Base-by-base conservation (phyloP, 2,329 filamentous ascomycete species). In the Claviceps africana region DNA sequence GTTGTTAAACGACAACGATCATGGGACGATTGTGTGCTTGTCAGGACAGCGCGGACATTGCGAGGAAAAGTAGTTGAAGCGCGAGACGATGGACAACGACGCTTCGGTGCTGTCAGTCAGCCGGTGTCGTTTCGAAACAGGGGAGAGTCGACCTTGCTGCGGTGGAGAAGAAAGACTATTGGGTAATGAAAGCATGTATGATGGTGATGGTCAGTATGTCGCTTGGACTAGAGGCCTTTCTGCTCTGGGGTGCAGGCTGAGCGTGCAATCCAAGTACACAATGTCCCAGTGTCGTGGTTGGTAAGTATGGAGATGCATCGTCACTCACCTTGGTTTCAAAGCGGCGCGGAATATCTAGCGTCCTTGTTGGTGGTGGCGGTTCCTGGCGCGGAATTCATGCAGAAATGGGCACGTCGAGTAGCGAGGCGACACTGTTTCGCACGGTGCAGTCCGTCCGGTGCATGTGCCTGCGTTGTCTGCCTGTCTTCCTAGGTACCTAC, bases 41-140 rank as follows among this genome's bases (percentile, higher is more conserved):
- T 48, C 46, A 54, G 35, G 54, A 47, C 40, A 51, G 56, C 33
- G 53, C 52, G 54, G 55, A 58, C 58, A 60, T 60, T 50, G 53
- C 56, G 53, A 55, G 47, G 33, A 30, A 11, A 46, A 17, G 15
- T 42, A 40, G 25, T 25, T 5, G 25, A 25, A 25, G 5, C 25
- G 25, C 5, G 25, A 3, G 35, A 42, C 15, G 48, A 43, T 21
- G 51, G 48, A 45, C 40, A 30, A 33, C 11, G 19, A 21, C n/a
- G 25, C 33, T 31, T 31, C 3, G n/a, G 30, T 6, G 17, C 21
- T 47, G 21, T 30, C 43, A 17, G 22, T 10, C 21, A 17, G 28
- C 10, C 13, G 7, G 42, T 10, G 22, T 25, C 42, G 43, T 7
- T 35, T 37, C 4, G 2, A 28, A 19, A 39, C 2, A 11, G 17